Conservation (phyloP, 805 yeast species). For the Lipomyces kockii region DNA sequence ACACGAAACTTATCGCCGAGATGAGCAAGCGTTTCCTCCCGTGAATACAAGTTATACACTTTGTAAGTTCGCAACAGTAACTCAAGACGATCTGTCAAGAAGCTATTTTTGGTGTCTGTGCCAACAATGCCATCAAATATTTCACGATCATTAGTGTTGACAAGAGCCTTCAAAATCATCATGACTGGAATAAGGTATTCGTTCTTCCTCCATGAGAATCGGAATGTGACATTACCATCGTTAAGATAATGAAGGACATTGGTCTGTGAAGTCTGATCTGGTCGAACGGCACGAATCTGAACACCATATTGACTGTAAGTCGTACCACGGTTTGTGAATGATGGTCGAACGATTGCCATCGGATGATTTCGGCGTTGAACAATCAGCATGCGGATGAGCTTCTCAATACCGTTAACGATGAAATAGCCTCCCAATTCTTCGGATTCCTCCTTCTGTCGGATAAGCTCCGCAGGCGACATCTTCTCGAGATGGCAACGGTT, state of each 20-base stretch:
- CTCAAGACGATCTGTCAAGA: constrained; percentile 97
- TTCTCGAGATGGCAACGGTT: constrained; percentile 91
- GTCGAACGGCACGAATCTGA: constrained; percentile 91
- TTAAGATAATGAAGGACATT: constrained; percentile 94
- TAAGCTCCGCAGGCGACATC: constrained; percentile 80
- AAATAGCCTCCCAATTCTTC: constrained; percentile 98
- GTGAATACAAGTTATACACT: constrained; percentile 73
- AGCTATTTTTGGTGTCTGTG: constrained; percentile 81
- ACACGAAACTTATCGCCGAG: constrained; percentile 95
- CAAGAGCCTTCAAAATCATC: constrained; percentile 87
- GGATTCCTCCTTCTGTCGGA: constrained; percentile 79
- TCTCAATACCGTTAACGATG: constrained; percentile 95
- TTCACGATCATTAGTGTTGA: constrained; percentile 91
- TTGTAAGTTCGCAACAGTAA: constrained; percentile 87
- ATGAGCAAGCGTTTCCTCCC: constrained; percentile 88
- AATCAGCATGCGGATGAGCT: constrained; percentile 93
- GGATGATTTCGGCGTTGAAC: constrained; percentile 98
- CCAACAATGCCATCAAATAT: constrained; percentile 97
- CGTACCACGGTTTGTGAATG: constrained; percentile 92
- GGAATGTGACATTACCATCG: constrained; percentile 94
- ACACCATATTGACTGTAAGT: constrained; percentile 88
- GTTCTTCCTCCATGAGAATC: constrained; percentile 96
- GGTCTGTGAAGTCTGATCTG: constrained; percentile 97
- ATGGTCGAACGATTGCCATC: constrained; percentile 95
- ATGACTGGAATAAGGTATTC: constrained; percentile 92